Percentiles rank a stretch among this genome's conserved stretches.
phyloP scores from a whole-genome alignment of 1,139 yeast species.

The Pneumocystis murina region DNA sequence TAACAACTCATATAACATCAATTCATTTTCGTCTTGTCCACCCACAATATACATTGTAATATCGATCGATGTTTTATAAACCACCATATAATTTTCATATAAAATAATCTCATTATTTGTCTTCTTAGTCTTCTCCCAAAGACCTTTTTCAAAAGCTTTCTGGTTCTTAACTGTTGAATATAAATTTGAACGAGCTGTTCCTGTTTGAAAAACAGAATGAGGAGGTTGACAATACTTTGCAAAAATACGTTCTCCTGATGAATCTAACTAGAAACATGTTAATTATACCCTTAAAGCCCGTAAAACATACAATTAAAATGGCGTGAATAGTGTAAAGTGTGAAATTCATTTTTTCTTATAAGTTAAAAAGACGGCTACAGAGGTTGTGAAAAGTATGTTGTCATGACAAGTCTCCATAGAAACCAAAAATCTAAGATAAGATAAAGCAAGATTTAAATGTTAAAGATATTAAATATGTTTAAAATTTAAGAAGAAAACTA shows the following conservation, averaged over 20 bases:
- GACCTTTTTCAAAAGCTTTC: conserved; percentile 54
- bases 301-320: conserved; percentile 33
- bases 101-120: conserved; percentile 67
- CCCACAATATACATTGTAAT: conserved; percentile 59
- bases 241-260: conserved; percentile 62
- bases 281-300: neutral
- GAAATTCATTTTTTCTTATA: neutral
- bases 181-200: conserved; percentile 17
- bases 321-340: conserved; percentile 61
- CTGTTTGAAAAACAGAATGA: conserved; percentile 24
- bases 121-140: conserved; percentile 63
- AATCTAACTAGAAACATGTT: conserved; percentile 36
- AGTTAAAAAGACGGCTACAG: neutral
- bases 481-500: too few species aligned
- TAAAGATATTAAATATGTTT: too few species aligned
- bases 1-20: conserved; percentile 61
- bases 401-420: too few species aligned
- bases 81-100: conserved; percentile 61
- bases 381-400: neutral
- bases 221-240: conserved; percentile 75
- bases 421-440: too few species aligned
- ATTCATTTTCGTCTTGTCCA: conserved; percentile 68
- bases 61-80: conserved; percentile 71
- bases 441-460: too few species aligned
- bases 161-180: conserved; percentile 43